Conservation (phyloP, 306 rosid species). For the Casuarina cunninghamiana region DNA sequence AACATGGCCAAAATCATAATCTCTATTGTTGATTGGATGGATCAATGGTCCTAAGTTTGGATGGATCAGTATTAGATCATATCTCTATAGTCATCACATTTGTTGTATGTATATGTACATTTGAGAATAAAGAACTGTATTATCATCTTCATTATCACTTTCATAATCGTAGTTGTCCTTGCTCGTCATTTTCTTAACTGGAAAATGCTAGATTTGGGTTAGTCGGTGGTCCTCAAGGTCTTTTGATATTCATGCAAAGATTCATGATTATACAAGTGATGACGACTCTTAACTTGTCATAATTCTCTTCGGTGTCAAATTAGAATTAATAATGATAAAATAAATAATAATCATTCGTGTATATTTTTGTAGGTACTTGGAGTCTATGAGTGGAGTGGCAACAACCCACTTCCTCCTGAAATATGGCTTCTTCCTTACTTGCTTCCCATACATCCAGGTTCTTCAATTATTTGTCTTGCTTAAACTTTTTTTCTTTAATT, state of each 20-base stretch:
- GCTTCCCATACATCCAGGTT: constrained; percentile 68
- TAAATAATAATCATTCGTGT: background rate
- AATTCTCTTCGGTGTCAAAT: background rate
- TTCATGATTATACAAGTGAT: background rate
- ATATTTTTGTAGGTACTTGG: constrained; percentile 50
- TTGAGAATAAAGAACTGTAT: background rate
- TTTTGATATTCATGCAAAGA: background rate
- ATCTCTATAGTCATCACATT: background rate
- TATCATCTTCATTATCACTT: background rate
- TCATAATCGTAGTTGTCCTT: background rate
- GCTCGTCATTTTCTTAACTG: background rate
- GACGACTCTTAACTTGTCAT: background rate
- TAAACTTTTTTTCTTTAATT: background rate
- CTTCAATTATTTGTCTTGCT: background rate
- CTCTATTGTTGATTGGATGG: no score
- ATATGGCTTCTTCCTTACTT: constrained; percentile 66
- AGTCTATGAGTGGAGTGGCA: constrained; percentile 74
- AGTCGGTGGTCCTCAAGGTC: background rate
- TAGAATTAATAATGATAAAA: background rate
- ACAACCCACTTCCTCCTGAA: constrained; percentile 68
- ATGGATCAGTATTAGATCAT: background rate
- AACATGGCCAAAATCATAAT: background rate
- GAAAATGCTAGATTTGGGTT: background rate
- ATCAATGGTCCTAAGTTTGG: background rate
- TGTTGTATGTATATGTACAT: background rate